These are phyloP conservation scores for Podila epicladia DNA, from an alignment of 192 early-diverging fungal genomes.

Conservation along the genomic window DNA sequence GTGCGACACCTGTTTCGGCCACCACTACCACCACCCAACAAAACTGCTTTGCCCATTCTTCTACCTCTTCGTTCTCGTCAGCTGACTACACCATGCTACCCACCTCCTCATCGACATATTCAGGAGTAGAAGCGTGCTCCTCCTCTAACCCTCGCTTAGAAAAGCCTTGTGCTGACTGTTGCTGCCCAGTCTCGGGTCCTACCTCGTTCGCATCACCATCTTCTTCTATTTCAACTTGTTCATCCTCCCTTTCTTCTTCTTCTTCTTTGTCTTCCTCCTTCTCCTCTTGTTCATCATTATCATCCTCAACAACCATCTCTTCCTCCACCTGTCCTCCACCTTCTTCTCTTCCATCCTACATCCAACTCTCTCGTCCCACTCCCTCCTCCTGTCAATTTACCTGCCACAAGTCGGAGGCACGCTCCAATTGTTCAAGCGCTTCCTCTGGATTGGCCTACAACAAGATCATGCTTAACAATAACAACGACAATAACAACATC, in stretches of 20 bases:
- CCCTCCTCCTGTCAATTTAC: neutral
- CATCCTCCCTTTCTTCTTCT: neutral
- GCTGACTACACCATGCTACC: neutral
- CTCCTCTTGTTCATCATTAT: neutral
- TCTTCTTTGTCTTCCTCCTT: conserved; percentile 1
- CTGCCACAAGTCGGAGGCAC: neutral
- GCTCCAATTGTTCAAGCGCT: neutral
- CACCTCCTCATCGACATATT: neutral
- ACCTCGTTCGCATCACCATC: neutral
- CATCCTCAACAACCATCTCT: neutral
- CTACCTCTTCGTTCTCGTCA: neutral
- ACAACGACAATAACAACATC: neutral
- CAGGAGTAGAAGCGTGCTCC: neutral
- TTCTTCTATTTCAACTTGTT: neutral
- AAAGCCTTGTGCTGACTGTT: no score
- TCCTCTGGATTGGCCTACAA: neutral
- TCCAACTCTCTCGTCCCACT: neutral
- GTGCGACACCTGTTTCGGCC: no score
- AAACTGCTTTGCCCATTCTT: no score
- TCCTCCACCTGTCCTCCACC: neutral
- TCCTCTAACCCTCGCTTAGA: neutral
- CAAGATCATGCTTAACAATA: neutral
- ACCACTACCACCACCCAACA: no score
- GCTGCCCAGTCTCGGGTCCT: neutral
- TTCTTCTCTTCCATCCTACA: neutral